These are phyloP conservation scores for Aspergillus caelatus DNA, from an alignment of 2,329 filamentous ascomycete species.

Conservation along the genomic window DNA sequence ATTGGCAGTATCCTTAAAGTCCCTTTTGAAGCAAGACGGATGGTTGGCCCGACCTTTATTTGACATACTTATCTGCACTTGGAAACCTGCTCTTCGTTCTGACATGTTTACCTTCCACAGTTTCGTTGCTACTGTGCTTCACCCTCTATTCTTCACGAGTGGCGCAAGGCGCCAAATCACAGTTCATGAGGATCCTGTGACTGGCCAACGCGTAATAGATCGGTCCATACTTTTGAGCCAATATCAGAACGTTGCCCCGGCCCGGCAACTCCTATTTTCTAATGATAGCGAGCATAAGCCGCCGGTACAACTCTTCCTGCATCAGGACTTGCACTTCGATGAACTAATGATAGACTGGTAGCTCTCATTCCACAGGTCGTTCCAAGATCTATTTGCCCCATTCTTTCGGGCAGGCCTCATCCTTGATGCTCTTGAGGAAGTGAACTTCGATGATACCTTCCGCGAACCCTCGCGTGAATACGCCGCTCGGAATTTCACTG, in stretches of 20 bases:
- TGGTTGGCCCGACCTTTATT: not conserved
- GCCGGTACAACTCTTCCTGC: not conserved
- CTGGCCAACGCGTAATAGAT: constrained; percentile 39
- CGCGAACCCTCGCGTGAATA: constrained; percentile 31
- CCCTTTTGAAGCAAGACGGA: constrained; percentile 6
- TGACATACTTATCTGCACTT: not conserved
- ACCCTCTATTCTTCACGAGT: constrained; percentile 55
- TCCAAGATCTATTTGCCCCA: constrained; percentile 48
- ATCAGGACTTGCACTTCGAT: not conserved
- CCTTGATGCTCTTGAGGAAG: constrained; percentile 53
- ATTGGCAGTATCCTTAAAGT: constrained; percentile 45
- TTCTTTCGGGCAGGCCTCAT: constrained; percentile 49
- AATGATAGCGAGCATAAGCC: not conserved
- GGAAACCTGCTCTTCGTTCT: not conserved
- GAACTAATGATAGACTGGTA: constrained; percentile 11
- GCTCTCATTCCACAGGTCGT: constrained; percentile 50
- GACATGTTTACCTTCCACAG: constrained; percentile 24
- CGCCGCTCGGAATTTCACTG: constrained; percentile 42
- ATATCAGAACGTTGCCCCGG: constrained; percentile 4
- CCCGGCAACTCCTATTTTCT: constrained; percentile 5
- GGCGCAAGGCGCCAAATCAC: constrained; percentile 44
- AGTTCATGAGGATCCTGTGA: constrained; percentile 39
- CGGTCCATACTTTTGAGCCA: constrained; percentile 24
- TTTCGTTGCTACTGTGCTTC: constrained; percentile 53
- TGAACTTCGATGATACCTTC: constrained; percentile 45